Conservation (phyloP, 176 grass and related monocot species). For the Ananas comosus region DNA sequence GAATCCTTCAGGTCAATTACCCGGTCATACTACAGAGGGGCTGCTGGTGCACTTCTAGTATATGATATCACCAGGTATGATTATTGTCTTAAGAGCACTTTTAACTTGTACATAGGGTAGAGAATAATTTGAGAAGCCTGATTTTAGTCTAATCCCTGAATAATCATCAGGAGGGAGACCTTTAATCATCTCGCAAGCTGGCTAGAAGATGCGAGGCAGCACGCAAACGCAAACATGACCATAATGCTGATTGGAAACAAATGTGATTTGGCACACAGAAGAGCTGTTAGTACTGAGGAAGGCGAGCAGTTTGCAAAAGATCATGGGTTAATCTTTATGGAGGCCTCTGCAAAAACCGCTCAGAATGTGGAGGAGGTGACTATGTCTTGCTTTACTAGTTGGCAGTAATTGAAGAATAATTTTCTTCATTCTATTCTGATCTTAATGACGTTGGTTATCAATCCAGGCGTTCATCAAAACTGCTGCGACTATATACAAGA, state of each 20-base stretch:
- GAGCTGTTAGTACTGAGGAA: constrained; percentile 63
- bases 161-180: constrained; percentile 50
- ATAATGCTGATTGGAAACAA: constrained; percentile 75
- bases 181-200: constrained; percentile 78
- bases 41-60: constrained; percentile 64
- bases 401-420: neutral
- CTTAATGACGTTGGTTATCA: neutral
- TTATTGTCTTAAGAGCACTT: neutral
- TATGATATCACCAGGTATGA: constrained; percentile 62
- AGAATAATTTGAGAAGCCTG: neutral
- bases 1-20: constrained; percentile 84
- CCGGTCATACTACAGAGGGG: constrained; percentile 71
- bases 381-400: neutral
- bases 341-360: constrained; percentile 67
- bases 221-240: constrained; percentile 65
- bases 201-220: constrained; percentile 78
- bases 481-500: constrained; percentile 67
- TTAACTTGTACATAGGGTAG: neutral
- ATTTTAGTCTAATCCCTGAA: neutral
- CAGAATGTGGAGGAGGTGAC: constrained; percentile 62
- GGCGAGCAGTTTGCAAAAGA: constrained; percentile 76
- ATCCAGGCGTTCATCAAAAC: constrained; percentile 56
- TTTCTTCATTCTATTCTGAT: neutral
- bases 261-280: constrained; percentile 56
- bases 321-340: constrained; percentile 69